phyloP scores from a whole-genome alignment of 176 grass and related monocot genomes.

The Alopecurus myosuroides region DNA sequence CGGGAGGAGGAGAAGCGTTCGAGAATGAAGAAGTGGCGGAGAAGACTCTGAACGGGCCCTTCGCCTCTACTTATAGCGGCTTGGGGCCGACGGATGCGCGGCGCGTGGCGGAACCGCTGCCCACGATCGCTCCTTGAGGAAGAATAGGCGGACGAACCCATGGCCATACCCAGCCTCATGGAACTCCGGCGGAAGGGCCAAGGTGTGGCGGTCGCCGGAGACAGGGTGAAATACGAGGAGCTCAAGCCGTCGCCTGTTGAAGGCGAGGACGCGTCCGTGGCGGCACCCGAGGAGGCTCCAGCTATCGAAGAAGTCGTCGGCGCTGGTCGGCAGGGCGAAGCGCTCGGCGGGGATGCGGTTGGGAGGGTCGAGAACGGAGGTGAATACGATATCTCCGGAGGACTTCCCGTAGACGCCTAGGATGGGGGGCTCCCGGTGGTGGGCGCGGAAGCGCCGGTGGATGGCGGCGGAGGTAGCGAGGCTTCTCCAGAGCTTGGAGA shows the following conservation, averaged over 20 bases:
- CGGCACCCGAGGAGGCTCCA: background rate
- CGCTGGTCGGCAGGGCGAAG: background rate
- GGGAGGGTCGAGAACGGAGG: background rate
- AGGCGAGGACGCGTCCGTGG: background rate
- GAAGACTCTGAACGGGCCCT: too few relatives aligned
- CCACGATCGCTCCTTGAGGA: too few relatives aligned
- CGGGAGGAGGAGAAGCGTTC: too few relatives aligned
- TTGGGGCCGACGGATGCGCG: too few relatives aligned
- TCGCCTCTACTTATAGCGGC: too few relatives aligned
- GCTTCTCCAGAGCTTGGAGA: too few relatives aligned
- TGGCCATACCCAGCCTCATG: too few relatives aligned
- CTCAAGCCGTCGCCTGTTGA: background rate
- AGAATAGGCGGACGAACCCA: too few relatives aligned
- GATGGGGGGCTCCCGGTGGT: background rate
- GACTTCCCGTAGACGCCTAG: background rate
- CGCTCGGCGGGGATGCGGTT: background rate
- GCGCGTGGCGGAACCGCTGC: too few relatives aligned
- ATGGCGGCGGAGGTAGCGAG: background rate
- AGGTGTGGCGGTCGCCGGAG: background rate
- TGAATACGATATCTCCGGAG: background rate
- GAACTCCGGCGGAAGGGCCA: background rate
- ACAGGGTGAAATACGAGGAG: background rate
- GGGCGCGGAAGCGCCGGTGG: background rate
- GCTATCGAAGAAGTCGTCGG: background rate
- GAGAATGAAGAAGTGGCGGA: too few relatives aligned